Percentiles rank a stretch among this genome's conserved stretches.
These are phyloP conservation scores for Naganishia vishniacii DNA, from an alignment of 768 basidiomycete species.

Conservation along the genomic window DNA sequence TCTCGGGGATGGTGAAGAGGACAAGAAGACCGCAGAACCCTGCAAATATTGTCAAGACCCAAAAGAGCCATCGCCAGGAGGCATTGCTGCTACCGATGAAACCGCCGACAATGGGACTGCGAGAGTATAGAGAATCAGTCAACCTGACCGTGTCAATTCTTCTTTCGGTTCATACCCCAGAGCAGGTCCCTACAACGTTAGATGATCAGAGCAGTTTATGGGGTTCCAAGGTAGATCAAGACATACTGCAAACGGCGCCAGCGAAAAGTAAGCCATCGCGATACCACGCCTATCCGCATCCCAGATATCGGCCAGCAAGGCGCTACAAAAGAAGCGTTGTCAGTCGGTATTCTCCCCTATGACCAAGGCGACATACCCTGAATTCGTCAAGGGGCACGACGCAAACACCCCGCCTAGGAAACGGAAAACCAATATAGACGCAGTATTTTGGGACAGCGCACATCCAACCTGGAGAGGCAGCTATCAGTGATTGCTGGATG, in stretches of 20 bases:
- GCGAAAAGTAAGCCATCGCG: constrained; percentile 46
- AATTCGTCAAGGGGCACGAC: constrained; percentile 50
- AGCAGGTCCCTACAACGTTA: constrained; percentile 19
- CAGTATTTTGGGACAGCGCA: constrained; percentile 49
- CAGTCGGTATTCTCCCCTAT: not conserved
- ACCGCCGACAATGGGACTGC: constrained; percentile 46
- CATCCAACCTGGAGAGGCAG: constrained; percentile 48
- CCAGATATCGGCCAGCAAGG: constrained; percentile 49
- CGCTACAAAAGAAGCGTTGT: constrained; percentile 20
- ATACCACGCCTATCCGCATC: constrained; percentile 48
- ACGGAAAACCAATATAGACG: constrained; percentile 49
- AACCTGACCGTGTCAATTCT: not conserved
- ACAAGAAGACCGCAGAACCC: constrained; percentile 35
- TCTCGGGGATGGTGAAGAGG: constrained; percentile 46
- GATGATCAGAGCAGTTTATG: not conserved
- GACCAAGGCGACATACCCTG: constrained; percentile 34
- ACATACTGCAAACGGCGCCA: constrained; percentile 48
- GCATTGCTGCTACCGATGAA: constrained; percentile 45
- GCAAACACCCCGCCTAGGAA: constrained; percentile 50
- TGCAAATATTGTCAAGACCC: constrained; percentile 48
- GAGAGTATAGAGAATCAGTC: constrained; percentile 9
- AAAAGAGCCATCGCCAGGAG: constrained; percentile 46
- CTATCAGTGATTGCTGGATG: too few relatives aligned
- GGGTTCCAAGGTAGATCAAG: constrained; percentile 22
- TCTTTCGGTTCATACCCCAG: not conserved